Evolutionary conservation across 345 rosid genomes (phyloP).

Genomic region (Trapa bicornis): DNA sequence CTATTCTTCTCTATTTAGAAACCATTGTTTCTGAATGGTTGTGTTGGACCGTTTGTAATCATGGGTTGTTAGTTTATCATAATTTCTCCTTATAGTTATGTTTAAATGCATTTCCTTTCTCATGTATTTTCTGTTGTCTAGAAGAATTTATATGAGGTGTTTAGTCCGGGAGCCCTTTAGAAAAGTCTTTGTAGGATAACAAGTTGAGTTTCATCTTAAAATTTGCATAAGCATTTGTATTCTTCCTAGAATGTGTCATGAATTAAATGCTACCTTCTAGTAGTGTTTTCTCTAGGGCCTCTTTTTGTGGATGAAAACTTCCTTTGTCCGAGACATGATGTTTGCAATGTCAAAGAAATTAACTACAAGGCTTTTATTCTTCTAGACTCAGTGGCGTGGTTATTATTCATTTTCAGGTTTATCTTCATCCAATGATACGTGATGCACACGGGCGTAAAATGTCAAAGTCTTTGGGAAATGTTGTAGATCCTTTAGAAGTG

Average conservation of each 20-base stretch:
- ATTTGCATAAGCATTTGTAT: not conserved
- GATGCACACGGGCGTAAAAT: constrained; percentile 98
- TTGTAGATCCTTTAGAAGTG: constrained; percentile 86
- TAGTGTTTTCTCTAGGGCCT: not conserved
- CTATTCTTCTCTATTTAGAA: no score
- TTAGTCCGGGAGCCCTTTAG: not conserved
- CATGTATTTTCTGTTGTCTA: not conserved
- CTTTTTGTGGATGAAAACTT: not conserved
- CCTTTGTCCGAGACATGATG: not conserved
- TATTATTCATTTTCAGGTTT: constrained; percentile 40
- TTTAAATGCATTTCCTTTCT: not conserved
- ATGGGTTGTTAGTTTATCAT: not conserved
- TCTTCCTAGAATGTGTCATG: not conserved
- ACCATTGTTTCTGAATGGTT: not conserved
- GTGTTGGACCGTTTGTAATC: not conserved
- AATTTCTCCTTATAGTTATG: not conserved
- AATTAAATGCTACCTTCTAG: not conserved
- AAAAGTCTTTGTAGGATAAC: not conserved
- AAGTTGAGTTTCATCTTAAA: not conserved
- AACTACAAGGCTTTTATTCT: not conserved
- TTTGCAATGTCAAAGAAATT: not conserved
- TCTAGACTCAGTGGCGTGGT: not conserved
- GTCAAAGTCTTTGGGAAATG: constrained; percentile 93
- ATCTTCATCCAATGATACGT: constrained; percentile 91
- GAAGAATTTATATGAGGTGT: not conserved